Conservation (phyloP, 495 filamentous ascomycete genomes). For the Clohesyomyces aquaticus region DNA sequence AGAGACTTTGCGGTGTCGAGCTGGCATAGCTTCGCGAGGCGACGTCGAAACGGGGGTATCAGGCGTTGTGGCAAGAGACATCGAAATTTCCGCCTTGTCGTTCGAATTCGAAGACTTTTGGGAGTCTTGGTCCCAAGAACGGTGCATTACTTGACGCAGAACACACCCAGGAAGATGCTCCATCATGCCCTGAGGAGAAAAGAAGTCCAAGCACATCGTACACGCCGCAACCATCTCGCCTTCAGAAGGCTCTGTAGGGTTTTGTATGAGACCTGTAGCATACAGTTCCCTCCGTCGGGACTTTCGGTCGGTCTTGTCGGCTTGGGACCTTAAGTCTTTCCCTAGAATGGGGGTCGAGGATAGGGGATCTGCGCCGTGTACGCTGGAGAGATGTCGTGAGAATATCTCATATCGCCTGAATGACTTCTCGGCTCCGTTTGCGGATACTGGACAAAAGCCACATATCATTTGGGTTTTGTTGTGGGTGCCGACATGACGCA, state of each 20-base stretch:
- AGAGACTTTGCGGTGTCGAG: too few relatives aligned
- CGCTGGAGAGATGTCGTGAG: slow-evolving; percentile 23
- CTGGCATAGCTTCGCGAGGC: too few relatives aligned
- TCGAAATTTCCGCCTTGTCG: too few relatives aligned
- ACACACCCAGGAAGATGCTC: slow-evolving; percentile 36
- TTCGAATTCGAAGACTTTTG: too few relatives aligned
- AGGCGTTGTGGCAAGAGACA: too few relatives aligned
- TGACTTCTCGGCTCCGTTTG: not conserved
- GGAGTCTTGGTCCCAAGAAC: not conserved
- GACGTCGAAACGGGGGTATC: too few relatives aligned
- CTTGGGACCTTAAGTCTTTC: not conserved
- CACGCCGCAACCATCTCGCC: slow-evolving; percentile 7
- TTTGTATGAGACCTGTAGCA: slow-evolving; percentile 3
- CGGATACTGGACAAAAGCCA: slow-evolving; percentile 28
- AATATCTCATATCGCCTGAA: slow-evolving; percentile 29
- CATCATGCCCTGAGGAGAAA: slow-evolving; percentile 33
- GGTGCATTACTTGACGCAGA: slow-evolving; percentile 5
- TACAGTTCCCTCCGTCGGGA: not conserved
- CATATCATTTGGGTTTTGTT: slow-evolving; percentile 29
- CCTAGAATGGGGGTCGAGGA: not conserved
- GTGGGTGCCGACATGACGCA: slow-evolving; percentile 29
- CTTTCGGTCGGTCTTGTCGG: not conserved
- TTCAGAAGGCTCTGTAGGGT: not conserved
- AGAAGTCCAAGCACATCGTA: slow-evolving; percentile 20
- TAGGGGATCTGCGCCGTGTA: slow-evolving; percentile 19